Evolutionary conservation across 257 asterid genomes (phyloP), one percentile per base, ranked within the genome.

Genomic region (Echites panduratus): DNA sequence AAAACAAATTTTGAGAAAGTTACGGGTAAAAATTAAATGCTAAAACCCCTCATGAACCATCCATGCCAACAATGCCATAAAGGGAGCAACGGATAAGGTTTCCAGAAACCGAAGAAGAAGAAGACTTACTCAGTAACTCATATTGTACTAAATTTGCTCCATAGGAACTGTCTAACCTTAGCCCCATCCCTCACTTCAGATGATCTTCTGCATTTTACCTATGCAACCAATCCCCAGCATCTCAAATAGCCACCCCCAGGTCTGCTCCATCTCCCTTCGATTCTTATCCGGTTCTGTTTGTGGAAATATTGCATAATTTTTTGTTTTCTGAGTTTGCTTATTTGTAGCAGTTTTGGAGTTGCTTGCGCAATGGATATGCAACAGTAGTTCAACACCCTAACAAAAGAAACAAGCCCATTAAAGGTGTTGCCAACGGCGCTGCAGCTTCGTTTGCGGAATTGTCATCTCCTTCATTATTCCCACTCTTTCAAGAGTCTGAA

Each of bases 401-500:
- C 43, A 76, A 52, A 70, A 81, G 83, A 80, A 79, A 63, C 75
- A 77, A 52, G 73, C 48, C 81, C 35, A 66, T 63, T 29, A 78
- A 80, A 78, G 48, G 80, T 64, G 52, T 82, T 59, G 52, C 79
- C 71, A 62, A 54, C 68, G 74, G 81, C 43, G 77, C 84, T 57
- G 44, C 62, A n/a, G 9, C 82, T 50, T 20, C 80, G 70, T 76
- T 86, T 49, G 66, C 69, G 49, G 67, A 70, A n/a, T 24, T 40
- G 56, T 17, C 72, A 10, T 76, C 84, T 29, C 58, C 85, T 76
- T 64, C 82, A 22, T 66, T 87, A 5, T 86, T 87, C 76, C 96
- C 95, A 64, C 80, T 93, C 70, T 85, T 84, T 75, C 84, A 84
- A 29, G 77, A 88, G 56, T 62, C 96, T 73, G 40, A 80, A 17